These are phyloP conservation scores for Nicotiana rustica DNA, from an alignment of 305 asterid species.

Conservation along the genomic window DNA sequence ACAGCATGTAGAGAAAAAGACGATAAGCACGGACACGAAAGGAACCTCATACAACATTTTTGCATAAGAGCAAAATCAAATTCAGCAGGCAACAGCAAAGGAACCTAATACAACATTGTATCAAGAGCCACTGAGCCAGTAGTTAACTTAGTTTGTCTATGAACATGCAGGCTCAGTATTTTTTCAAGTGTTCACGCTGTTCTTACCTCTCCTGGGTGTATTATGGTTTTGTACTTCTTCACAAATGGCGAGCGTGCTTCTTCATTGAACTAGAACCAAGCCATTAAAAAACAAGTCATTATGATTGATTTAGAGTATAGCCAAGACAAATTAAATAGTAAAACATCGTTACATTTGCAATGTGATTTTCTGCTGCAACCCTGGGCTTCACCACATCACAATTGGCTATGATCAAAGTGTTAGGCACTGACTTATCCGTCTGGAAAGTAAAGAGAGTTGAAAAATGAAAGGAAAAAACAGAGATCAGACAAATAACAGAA, in stretches of 20 bases:
- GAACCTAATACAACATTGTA: not conserved
- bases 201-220: conserved; percentile 98
- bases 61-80: not conserved
- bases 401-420: conserved; percentile 90
- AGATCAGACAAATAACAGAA: conserved; percentile 27
- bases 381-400: conserved; percentile 95
- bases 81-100: not conserved
- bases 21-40: not conserved
- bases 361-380: conserved; percentile 85
- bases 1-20: not conserved
- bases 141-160: not conserved
- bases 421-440: conserved; percentile 95
- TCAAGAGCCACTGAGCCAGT: conserved; percentile 7
- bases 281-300: conserved; percentile 32
- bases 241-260: conserved; percentile 94
- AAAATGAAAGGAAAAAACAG: conserved; percentile 35
- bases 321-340: not conserved
- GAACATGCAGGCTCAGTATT: not conserved
- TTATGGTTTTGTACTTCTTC: conserved; percentile 89
- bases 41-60: too few relatives aligned
- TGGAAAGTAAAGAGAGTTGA: conserved; percentile 43
- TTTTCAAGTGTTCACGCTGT: not conserved
- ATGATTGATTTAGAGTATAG: not conserved
- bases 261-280: conserved; percentile 77
- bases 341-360: conserved; percentile 67